These are phyloP conservation scores for Podila minutissima DNA, from an alignment of 192 early-diverging fungal species.

Conservation along the genomic window DNA sequence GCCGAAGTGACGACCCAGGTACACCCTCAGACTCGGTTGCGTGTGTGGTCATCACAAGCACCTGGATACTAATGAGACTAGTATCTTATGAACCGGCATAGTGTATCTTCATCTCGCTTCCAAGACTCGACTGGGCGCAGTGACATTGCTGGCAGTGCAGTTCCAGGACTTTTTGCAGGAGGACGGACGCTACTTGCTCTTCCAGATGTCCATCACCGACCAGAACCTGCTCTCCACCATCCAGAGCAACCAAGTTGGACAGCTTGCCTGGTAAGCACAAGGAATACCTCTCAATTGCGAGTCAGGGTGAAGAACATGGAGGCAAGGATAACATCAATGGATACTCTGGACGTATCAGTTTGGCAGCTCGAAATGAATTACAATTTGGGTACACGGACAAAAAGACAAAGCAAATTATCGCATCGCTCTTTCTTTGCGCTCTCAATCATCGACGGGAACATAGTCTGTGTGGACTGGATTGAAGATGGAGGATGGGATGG, in stretches of 20 bases:
- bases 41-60: too few relatives aligned
- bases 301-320: not conserved
- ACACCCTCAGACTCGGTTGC: not conserved
- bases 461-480: not conserved
- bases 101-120: constrained; percentile 46
- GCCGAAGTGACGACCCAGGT: constrained; percentile 47
- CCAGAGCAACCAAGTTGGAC: constrained; percentile 70
- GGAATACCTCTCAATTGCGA: not conserved
- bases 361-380: not conserved
- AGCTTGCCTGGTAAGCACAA: constrained; percentile 68
- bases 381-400: not conserved
- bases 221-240: constrained; percentile 75
- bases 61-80: too few relatives aligned
- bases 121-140: constrained; percentile 56
- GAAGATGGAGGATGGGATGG: too few relatives aligned
- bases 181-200: constrained; percentile 69
- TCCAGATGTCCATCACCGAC: constrained; percentile 75
- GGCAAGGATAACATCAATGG: not conserved
- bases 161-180: constrained; percentile 75
- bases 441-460: not conserved
- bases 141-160: constrained; percentile 65
- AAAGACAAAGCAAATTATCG: not conserved
- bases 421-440: not conserved
- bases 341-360: not conserved
- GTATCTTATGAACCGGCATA: not conserved